These are phyloP conservation scores for Vicia villosa DNA, from an alignment of 306 rosid species.

Conservation along the genomic window DNA sequence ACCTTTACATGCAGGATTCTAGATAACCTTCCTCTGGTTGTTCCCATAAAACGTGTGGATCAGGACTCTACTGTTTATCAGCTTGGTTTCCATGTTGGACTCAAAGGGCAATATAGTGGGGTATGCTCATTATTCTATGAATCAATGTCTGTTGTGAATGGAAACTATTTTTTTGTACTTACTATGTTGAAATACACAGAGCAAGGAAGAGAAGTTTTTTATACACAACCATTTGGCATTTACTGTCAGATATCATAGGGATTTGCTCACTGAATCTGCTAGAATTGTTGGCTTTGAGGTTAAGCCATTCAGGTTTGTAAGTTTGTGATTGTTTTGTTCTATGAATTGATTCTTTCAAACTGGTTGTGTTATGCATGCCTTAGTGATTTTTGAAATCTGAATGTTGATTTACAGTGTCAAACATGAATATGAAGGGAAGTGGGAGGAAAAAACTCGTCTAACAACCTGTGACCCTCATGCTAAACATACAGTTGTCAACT, in stretches of 20 bases:
- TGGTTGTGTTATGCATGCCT: constrained; percentile 8
- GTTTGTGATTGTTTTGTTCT: constrained; percentile 14
- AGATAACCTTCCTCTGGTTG: constrained; percentile 93
- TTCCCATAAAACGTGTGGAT: constrained; percentile 75
- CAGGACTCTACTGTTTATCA: constrained; percentile 84
- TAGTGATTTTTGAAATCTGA: constrained; percentile 33
- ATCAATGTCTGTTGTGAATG: constrained; percentile 29
- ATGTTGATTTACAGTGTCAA: constrained; percentile 65
- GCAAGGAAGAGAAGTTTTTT: constrained; percentile 79
- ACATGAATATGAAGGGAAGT: constrained; percentile 90
- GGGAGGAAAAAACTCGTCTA: constrained; percentile 74
- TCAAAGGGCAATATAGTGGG: constrained; percentile 79
- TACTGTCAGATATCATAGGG: constrained; percentile 84
- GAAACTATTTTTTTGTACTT: constrained; percentile 36
- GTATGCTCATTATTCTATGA: constrained; percentile 48
- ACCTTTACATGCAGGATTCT: constrained; percentile 67
- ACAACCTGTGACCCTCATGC: constrained; percentile 96
- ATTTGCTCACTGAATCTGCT: constrained; percentile 72
- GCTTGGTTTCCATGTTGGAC: constrained; percentile 88
- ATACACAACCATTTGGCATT: constrained; percentile 93
- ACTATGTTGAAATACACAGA: constrained; percentile 55
- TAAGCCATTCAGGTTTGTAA: constrained; percentile 73
- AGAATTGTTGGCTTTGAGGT: constrained; percentile 99
- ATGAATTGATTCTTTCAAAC: neutral
- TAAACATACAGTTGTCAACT: constrained; percentile 74